Evolutionary conservation across 257 asterid species (phyloP).

Genomic region (Ehretia macrophylla): DNA sequence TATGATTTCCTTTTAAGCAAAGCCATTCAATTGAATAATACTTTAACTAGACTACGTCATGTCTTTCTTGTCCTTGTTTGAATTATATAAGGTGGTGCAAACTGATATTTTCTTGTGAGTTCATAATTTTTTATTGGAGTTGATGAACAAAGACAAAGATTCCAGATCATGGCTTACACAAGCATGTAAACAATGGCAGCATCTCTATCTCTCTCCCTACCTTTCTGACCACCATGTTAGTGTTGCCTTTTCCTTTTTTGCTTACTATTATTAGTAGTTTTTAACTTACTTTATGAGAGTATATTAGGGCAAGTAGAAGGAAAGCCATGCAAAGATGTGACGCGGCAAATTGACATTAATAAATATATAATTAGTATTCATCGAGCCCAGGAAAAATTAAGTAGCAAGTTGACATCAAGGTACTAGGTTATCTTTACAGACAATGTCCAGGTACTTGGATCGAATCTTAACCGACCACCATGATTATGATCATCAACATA

Average conservation of each 20-base stretch:
- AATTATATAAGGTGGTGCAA: slow-evolving; percentile 22
- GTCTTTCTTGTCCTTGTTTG: slow-evolving; percentile 14
- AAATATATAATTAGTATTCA: slow-evolving; percentile 3
- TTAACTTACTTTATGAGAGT: slow-evolving; percentile 6
- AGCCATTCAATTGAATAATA: slow-evolving; percentile 6
- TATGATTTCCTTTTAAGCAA: slow-evolving; percentile 3
- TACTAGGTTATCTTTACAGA: slow-evolving; percentile 43
- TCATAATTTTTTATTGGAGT: neutral
- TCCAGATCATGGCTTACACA: slow-evolving; percentile 39
- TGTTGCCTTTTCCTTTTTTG: slow-evolving; percentile 28
- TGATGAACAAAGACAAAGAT: slow-evolving; percentile 31
- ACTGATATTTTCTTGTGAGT: slow-evolving; percentile 6
- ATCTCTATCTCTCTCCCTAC: slow-evolving; percentile 1
- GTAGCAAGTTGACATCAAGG: slow-evolving; percentile 32
- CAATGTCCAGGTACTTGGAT: slow-evolving; percentile 22
- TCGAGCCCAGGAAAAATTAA: slow-evolving; percentile 43
- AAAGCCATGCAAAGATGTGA: neutral
- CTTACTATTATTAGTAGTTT: slow-evolving; percentile 48
- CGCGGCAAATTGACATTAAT: neutral
- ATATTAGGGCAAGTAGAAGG: slow-evolving; percentile 2
- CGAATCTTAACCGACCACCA: neutral
- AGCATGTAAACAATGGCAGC: slow-evolving; percentile 11
- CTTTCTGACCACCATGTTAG: slow-evolving; percentile 52
- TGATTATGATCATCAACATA: too few species aligned
- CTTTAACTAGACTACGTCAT: slow-evolving; percentile 13